Evolutionary conservation across 1,284 basidiomycete genomes (phyloP).

Genomic region (Pulchroboletus neoregius): DNA sequence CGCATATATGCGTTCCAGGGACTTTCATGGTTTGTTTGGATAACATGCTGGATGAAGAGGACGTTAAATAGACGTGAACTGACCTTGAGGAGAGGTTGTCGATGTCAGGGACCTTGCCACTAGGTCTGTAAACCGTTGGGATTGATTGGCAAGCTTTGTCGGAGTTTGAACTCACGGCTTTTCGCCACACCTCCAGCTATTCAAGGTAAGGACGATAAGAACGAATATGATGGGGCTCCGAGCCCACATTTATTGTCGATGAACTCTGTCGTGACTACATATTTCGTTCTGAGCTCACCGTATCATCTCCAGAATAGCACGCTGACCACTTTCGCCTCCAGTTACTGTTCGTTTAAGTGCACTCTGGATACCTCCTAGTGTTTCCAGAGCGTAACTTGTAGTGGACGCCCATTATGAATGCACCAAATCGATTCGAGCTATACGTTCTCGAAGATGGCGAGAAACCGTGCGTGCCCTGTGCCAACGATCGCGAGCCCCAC

Average conservation of each 20-base stretch:
- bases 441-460: constrained; percentile 92
- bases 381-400: background rate
- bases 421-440: constrained; percentile 88
- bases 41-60: constrained; percentile 18
- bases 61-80: constrained; percentile 37
- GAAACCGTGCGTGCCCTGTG: constrained; percentile 65
- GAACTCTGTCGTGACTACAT: constrained; percentile 49
- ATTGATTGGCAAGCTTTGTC: constrained; percentile 10
- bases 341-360: background rate
- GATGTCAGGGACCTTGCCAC: constrained; percentile 35
- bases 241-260: constrained; percentile 70
- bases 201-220: constrained; percentile 16
- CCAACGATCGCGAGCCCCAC: background rate
- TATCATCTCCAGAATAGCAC: background rate
- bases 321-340: constrained; percentile 3
- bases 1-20: constrained; percentile 33
- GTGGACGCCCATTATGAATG: constrained; percentile 64
- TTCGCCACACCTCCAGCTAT: constrained; percentile 14
- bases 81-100: constrained; percentile 60
- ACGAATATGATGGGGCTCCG: constrained; percentile 45
- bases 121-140: constrained; percentile 5
- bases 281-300: constrained; percentile 6
- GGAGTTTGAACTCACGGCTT: constrained; percentile 27
- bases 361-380: constrained; percentile 1
- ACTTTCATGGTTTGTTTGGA: constrained; percentile 8